Base-by-base conservation (phyloP, 106 monocot species). In the Dioscorea dumetorum region DNA sequence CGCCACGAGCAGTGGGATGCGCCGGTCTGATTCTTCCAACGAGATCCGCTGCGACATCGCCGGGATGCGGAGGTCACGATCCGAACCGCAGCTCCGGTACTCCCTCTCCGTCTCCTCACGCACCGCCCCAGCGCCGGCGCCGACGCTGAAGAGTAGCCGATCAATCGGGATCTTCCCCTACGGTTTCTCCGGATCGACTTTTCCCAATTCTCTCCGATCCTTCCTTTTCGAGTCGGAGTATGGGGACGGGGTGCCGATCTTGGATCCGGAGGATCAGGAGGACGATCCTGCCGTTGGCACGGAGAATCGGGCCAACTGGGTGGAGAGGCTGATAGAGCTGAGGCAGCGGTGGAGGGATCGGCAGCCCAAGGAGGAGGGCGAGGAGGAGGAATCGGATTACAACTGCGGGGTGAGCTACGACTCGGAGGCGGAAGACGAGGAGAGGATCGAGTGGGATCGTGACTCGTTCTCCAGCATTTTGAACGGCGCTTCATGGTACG, bases 11-110 rank as follows among this genome's bases (percentile, higher is more conserved):
- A 41, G 24, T 5, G 35, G 56, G 24, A 10, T 64, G 23, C 4
- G 48, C 0, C 31, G 59, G 23, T 35, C 66, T 41, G 51, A 54
- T 33, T 75, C 80, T 10, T 70, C 50, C 50, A 33, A 17, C 22
- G 74, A 74, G 9, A 56, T 50, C 50, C 77, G 64, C 10, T 52
- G 59, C 64, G 63, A 31, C 48, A 24, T 15, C 0, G 57, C 33
- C 1, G 71, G 79, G 33, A 64, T 90, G 64, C 79, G 84, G 50
- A 76, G 90, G 24, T 87, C 80, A 19, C 50, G 77, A 10, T 94
- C 94, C 33, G 86, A 79, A 66, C 86, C 90, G 63, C 60, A 79
- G 28, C 83, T 93, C 33, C 71, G 81, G 54, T 81, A 79, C 76
- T 72, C 83, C 8, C 50, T 73, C 12, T 24, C 22, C 48, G 17